A percentile compares a stretch with the other conserved stretches of the same genome.
Evolutionary conservation across 2,329 filamentous ascomycete genomes (phyloP).

Genomic region (Botrytis byssoidea): DNA sequence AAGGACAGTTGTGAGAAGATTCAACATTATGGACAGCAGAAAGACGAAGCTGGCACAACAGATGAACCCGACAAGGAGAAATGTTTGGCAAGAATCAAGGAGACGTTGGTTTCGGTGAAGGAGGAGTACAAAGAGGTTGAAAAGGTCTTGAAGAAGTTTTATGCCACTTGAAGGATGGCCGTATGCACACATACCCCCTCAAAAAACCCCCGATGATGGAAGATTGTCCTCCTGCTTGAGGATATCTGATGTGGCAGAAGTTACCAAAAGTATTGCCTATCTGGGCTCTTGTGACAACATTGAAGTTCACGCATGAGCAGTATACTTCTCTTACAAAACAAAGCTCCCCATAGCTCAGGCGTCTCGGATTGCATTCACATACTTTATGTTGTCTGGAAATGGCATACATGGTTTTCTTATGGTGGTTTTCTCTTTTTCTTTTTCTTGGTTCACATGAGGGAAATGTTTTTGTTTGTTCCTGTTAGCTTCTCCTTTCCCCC

Average conservation of each 20-base stretch:
- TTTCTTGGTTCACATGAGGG: constrained; percentile 9
- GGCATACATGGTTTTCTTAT: constrained; percentile 15
- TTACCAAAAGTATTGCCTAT: constrained; percentile 12
- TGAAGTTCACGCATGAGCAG: constrained; percentile 32
- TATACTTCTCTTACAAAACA: constrained; percentile 34
- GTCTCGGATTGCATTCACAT: constrained; percentile 27
- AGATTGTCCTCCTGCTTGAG: constrained; percentile 31
- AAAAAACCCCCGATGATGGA: constrained; percentile 7
- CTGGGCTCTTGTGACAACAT: constrained; percentile 31
- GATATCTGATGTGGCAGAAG: constrained; percentile 11
- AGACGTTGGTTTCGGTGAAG: constrained; percentile 70
- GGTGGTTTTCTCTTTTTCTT: constrained; percentile 19
- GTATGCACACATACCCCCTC: background rate
- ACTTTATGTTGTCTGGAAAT: constrained; percentile 24
- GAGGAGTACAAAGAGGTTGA: constrained; percentile 74
- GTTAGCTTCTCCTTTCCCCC: background rate
- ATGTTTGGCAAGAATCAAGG: constrained; percentile 67
- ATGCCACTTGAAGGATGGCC: constrained; percentile 24
- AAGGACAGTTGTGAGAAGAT: constrained; percentile 95
- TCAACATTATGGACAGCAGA: constrained; percentile 82
- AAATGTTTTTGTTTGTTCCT: constrained; percentile 12
- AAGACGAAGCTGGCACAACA: constrained; percentile 71
- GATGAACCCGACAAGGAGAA: constrained; percentile 64
- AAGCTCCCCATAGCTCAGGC: constrained; percentile 33
- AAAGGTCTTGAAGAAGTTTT: constrained; percentile 57